These are phyloP conservation scores for Auriscalpium orientale DNA, from an alignment of 768 basidiomycete species.

Conservation along the genomic window DNA sequence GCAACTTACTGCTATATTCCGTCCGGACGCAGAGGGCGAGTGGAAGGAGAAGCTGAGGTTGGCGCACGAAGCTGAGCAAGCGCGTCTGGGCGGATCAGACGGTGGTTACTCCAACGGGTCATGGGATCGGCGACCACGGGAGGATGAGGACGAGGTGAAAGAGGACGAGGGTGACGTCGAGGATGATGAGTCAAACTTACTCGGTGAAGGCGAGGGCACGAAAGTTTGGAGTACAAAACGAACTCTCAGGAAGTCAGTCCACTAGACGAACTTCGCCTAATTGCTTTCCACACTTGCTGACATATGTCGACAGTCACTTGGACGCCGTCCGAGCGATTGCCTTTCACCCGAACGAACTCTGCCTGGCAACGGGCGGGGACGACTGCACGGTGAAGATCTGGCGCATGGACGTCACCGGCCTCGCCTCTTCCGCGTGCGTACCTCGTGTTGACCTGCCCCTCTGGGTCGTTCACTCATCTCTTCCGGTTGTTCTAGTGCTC, in stretches of 20 bases:
- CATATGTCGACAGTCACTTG: conserved; percentile 56
- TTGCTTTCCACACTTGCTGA: conserved; percentile 3
- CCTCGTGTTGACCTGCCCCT: conserved; percentile 6
- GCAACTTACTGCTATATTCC: conserved; percentile 70
- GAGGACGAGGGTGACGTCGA: conserved; percentile 68
- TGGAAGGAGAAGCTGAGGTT: conserved; percentile 77
- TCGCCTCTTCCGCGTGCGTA: conserved; percentile 74
- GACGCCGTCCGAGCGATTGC: conserved; percentile 87
- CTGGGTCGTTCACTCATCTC: conserved; percentile 2
- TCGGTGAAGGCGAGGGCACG: conserved; percentile 57
- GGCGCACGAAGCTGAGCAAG: conserved; percentile 42
- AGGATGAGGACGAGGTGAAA: conserved; percentile 58
- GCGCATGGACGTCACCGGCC: conserved; percentile 73
- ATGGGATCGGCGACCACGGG: conserved; percentile 48
- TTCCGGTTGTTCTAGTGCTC: conserved; percentile 36
- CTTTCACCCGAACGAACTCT: conserved; percentile 81
- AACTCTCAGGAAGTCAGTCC: conserved; percentile 80
- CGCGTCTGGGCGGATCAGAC: conserved; percentile 37
- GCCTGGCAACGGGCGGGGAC: conserved; percentile 89
- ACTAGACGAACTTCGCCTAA: conserved; percentile 1
- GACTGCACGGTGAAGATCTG: conserved; percentile 96
- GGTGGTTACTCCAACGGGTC: conserved; percentile 30
- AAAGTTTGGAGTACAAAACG: conserved; percentile 83
- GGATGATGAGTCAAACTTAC: conserved; percentile 51
- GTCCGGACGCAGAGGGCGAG: conserved; percentile 77